phyloP scores from a whole-genome alignment of 176 grass and related monocot genomes.

The Hordeum marinum region DNA sequence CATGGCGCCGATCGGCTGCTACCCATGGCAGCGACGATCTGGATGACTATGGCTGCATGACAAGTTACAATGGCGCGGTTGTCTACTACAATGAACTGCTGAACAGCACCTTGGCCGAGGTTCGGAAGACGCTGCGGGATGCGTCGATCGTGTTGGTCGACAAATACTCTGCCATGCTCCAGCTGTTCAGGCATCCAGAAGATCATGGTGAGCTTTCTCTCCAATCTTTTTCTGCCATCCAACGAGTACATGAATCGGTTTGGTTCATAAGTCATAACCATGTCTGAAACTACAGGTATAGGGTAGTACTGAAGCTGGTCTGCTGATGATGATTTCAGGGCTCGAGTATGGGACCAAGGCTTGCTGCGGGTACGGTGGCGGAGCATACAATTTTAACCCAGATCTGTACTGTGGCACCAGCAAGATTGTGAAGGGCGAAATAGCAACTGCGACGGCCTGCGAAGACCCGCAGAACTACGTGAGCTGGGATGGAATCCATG shows the following conservation, averaged over 20 bases:
- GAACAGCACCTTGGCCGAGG: slow-evolving; percentile 29
- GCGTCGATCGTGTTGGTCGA: slow-evolving; percentile 38
- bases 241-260: neutral
- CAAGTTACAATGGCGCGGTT: slow-evolving; percentile 41
- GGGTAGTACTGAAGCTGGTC: neutral
- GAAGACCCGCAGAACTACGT: slow-evolving; percentile 51
- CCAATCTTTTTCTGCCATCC: neutral
- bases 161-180: slow-evolving; percentile 39
- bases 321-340: slow-evolving; percentile 29
- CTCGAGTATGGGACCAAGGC: slow-evolving; percentile 48
- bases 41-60: slow-evolving; percentile 60
- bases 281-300: neutral
- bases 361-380: slow-evolving; percentile 57
- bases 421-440: slow-evolving; percentile 41
- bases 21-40: slow-evolving; percentile 39
- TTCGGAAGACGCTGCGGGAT: slow-evolving; percentile 22
- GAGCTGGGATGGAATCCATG: slow-evolving; percentile 87
- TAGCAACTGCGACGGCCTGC: slow-evolving; percentile 35
- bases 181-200: slow-evolving; percentile 52
- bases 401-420: slow-evolving; percentile 49
- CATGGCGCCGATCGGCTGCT: slow-evolving; percentile 67
- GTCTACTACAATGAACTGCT: slow-evolving; percentile 55
- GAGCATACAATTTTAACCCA: slow-evolving; percentile 53
- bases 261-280: too few relatives aligned
- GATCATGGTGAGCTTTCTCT: slow-evolving; percentile 40